A percentile compares a stretch with the other conserved stretches of the same genome.
phyloP scores from a whole-genome alignment of 2,329 filamentous ascomycete genomes.

The Penicillium sp. region DNA sequence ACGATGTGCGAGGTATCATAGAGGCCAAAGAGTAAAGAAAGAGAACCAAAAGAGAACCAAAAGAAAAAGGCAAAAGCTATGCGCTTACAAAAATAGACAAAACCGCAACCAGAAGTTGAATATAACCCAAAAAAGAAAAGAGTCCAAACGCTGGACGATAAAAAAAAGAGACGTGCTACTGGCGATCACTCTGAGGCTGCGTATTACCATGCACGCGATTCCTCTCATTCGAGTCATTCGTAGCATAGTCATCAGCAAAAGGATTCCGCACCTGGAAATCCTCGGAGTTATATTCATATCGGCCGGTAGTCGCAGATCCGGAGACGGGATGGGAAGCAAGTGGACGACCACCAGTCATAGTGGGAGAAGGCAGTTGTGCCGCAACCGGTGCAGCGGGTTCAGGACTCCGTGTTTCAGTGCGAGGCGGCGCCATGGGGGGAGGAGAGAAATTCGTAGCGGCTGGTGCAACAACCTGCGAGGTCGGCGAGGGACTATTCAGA shows the following conservation, averaged over 20 bases:
- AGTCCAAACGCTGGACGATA: background rate
- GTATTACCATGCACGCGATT: background rate
- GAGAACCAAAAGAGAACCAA: background rate
- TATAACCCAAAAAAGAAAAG: background rate
- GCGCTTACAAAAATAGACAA: background rate
- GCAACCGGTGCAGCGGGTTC: constrained; percentile 6
- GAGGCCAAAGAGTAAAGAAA: background rate
- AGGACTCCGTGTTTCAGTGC: background rate
- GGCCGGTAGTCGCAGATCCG: background rate
- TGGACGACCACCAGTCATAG: constrained; percentile 14
- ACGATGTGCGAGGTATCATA: constrained; percentile 8
- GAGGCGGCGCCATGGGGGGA: background rate
- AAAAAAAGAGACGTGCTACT: background rate
- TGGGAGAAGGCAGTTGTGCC: constrained; percentile 12
- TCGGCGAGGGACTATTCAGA: constrained; percentile 20
- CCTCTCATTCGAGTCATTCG: constrained; percentile 17
- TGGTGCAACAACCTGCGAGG: constrained; percentile 17
- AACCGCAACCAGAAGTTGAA: background rate
- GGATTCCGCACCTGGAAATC: constrained; percentile 45
- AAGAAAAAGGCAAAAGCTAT: background rate
- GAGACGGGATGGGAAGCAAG: background rate
- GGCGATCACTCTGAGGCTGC: background rate
- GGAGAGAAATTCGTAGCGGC: constrained; percentile 14
- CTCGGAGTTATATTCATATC: constrained; percentile 40
- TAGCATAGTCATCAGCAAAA: constrained; percentile 38